These are phyloP conservation scores for Phalaenopsis aphrodite DNA, from an alignment of 106 monocot genomes.

Conservation along the genomic window DNA sequence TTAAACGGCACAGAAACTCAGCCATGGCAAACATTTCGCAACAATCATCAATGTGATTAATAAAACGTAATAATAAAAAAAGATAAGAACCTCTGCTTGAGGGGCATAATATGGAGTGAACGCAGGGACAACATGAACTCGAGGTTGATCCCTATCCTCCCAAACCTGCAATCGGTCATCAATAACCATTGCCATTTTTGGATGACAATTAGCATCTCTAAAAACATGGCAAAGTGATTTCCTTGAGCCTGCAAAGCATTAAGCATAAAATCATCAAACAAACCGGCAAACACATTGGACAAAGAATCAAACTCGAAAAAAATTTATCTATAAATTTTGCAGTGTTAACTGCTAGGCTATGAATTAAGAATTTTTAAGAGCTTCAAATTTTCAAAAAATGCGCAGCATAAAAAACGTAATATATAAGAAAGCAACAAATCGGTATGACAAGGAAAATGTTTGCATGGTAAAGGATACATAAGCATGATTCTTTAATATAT, in stretches of 20 bases:
- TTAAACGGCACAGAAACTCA: neutral
- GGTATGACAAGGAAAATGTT: neutral
- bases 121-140: conserved; percentile 92
- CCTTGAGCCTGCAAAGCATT: conserved; percentile 34
- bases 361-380: neutral
- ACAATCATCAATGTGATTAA: neutral
- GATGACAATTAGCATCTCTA: conserved; percentile 69
- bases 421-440: neutral
- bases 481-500: conserved; percentile 1
- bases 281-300: neutral
- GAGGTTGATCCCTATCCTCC: conserved; percentile 87
- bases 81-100: conserved; percentile 70
- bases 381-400: neutral
- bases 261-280: neutral
- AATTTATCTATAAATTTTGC: neutral
- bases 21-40: neutral
- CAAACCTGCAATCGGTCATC: conserved; percentile 87
- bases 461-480: neutral
- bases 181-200: conserved; percentile 95
- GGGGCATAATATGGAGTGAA: conserved; percentile 95
- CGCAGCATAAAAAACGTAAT: neutral
- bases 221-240: conserved; percentile 85
- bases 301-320: neutral
- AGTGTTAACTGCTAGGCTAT: neutral
- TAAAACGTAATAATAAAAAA: neutral